A percentile compares a stretch with the other conserved stretches of the same genome.
Conservation (phyloP, 768 basidiomycete species). For the Gloeopeniophorella convolvens region DNA sequence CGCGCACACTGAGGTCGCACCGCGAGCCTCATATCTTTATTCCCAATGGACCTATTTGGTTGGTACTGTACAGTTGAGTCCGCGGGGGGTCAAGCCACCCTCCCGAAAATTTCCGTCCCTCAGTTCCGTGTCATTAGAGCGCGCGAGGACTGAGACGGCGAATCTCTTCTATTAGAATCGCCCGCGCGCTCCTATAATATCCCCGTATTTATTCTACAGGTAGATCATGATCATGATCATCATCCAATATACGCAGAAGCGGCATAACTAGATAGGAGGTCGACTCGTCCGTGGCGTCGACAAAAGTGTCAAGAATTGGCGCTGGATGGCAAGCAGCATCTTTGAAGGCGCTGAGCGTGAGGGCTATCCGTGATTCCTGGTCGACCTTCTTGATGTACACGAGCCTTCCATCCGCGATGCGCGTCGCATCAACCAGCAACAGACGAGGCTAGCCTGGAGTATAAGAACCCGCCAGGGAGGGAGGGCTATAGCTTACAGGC, state of each 20-base stretch:
- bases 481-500: not conserved
- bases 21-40: too few relatives aligned
- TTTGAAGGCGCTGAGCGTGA: not conserved
- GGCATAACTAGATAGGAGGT: slow-evolving; percentile 19
- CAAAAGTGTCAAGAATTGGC: slow-evolving; percentile 14
- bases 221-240: too few relatives aligned
- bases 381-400: slow-evolving; percentile 30
- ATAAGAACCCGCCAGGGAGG: not conserved
- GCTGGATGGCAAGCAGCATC: slow-evolving; percentile 13
- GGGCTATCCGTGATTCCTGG: slow-evolving; percentile 18
- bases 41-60: too few relatives aligned
- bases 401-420: slow-evolving; percentile 23
- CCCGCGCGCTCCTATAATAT: too few relatives aligned
- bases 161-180: too few relatives aligned
- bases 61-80: too few relatives aligned
- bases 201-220: too few relatives aligned
- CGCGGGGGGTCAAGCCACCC: too few relatives aligned
- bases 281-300: not conserved
- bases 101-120: too few relatives aligned
- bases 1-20: too few relatives aligned
- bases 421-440: slow-evolving; percentile 27
- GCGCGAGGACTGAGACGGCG: too few relatives aligned
- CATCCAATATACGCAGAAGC: not conserved
- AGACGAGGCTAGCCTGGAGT: not conserved
- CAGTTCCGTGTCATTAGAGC: too few relatives aligned